A percentile compares a stretch with the other conserved stretches of the same genome.
Evolutionary conservation across 495 filamentous ascomycete genomes (phyloP).

Genomic region (Chaetomidium leptoderma): DNA sequence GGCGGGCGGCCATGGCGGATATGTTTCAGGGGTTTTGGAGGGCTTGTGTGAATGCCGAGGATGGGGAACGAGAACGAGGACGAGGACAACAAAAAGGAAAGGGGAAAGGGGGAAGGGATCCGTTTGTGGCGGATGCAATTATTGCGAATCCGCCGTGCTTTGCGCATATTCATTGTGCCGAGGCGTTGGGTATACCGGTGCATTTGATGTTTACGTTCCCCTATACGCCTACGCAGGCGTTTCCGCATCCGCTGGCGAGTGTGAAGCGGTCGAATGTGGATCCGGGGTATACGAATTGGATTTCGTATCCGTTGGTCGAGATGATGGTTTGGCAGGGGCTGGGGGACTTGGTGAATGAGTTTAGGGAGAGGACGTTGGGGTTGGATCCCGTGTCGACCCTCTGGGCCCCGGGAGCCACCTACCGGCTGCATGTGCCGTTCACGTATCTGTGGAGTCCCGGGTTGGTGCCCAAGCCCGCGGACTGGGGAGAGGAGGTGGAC

Average conservation of each 20-base stretch:
- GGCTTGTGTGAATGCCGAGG: constrained; percentile 62
- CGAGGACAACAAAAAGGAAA: constrained; percentile 45
- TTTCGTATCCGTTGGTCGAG: constrained; percentile 71
- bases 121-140: constrained; percentile 76
- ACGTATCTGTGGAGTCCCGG: constrained; percentile 81
- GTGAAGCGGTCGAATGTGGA: constrained; percentile 60
- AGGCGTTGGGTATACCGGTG: constrained; percentile 71
- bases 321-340: constrained; percentile 79
- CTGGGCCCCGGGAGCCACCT: constrained; percentile 61
- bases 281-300: constrained; percentile 60
- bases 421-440: constrained; percentile 63
- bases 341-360: constrained; percentile 70
- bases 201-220: constrained; percentile 83
- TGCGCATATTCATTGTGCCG: constrained; percentile 76
- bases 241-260: constrained; percentile 69
- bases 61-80: too few species aligned
- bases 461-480: constrained; percentile 71
- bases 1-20: constrained; percentile 62
- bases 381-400: constrained; percentile 63
- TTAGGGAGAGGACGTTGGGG: constrained; percentile 59
- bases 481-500: constrained; percentile 69
- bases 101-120: constrained; percentile 52
- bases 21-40: constrained; percentile 78
- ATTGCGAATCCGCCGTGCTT: constrained; percentile 84
- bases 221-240: constrained; percentile 63